A percentile compares a stretch with the other conserved stretches of the same genome.
Conservation (phyloP, 2,329 filamentous ascomycete genomes). For the Albifimbria verrucaria region DNA sequence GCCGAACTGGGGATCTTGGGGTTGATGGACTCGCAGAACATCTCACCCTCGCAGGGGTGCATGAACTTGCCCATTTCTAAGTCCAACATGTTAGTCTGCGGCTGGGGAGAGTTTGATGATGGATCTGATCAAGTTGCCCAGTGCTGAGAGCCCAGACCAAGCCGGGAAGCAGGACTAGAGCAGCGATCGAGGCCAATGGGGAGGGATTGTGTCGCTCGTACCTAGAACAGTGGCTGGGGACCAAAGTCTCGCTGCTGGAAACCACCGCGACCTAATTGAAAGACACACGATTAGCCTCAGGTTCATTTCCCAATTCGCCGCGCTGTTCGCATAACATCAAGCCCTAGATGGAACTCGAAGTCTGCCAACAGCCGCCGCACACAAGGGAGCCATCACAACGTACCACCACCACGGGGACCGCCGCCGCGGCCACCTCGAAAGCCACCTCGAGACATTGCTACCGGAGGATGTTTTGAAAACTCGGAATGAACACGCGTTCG, state of each 20-base stretch:
- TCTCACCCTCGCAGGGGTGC: constrained; percentile 94
- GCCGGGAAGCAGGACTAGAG: not conserved
- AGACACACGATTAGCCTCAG: constrained; percentile 12
- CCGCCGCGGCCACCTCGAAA: constrained; percentile 31
- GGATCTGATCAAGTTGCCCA: too few species aligned
- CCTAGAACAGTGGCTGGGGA: constrained; percentile 33
- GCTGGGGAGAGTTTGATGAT: too few species aligned
- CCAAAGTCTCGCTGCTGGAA: constrained; percentile 38
- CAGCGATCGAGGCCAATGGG: not conserved
- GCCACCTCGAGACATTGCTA: constrained; percentile 34
- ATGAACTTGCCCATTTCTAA: constrained; percentile 88
- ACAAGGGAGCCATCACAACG: not conserved
- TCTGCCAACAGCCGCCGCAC: not conserved
- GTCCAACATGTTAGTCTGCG: not conserved
- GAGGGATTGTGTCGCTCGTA: constrained; percentile 17
- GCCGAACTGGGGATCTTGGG: constrained; percentile 99
- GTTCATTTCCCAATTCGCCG: not conserved
- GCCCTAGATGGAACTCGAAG: not conserved
- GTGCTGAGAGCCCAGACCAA: not conserved
- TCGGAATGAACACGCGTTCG: constrained; percentile 4
- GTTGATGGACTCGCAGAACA: constrained; percentile 95
- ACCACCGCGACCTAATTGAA: constrained; percentile 29
- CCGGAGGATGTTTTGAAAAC: constrained; percentile 8
- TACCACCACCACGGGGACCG: constrained; percentile 30
- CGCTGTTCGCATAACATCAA: not conserved